Base-by-base conservation (phyloP, 1,284 basidiomycete genomes). In the Cryptococcus sp. region DNA sequence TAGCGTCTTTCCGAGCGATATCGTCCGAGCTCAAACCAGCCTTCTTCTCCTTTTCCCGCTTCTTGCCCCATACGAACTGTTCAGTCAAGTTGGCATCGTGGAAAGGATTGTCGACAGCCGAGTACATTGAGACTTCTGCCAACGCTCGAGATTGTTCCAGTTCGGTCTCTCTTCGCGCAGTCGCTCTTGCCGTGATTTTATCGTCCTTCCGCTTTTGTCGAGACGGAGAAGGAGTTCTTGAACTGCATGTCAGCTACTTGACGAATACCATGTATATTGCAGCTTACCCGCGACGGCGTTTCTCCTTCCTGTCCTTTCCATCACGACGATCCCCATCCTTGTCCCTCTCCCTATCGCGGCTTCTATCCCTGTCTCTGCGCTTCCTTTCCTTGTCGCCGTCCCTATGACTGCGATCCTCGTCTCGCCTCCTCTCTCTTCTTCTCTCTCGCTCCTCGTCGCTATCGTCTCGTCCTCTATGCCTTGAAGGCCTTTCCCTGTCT, bases 61-160 rank as follows among this genome's bases (percentile, higher is more conserved):
- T 98, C 79, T 99, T 99, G 73, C 91, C 88, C 95, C 95, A 99
- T 51, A 86, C 83, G 73, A 98, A 98, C 69, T 91, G 87, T 65
- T 97, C 88, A 21, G 84, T 85, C 24, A 97, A 82, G 69, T 97
- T 97, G 54, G 89, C 84, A 66, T 98, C 94, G 72, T 97, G 88
- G 78, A 98, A 98, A 0, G 94, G 94, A 66, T 98, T 98, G 52
- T 74, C 71, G 77, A 92, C 87, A 34, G 90, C 88, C 60, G 89
- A 92, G 77, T 97, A 97, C 54, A 92, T 84, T 58, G 87, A 89
- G 35, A 93, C 78, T 53, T 74, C 73, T 6, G 90, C 89, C 9
- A 92, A 82, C 63, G 86, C 83, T 35, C 89, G 83, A 21, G 86
- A 82, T 64, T 90, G 87, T 60, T 92, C 87, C 51, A 92, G 86